phyloP scores from a whole-genome alignment of 371 early-diverging fungal species.

The Lichtheimia hyalospora region DNA sequence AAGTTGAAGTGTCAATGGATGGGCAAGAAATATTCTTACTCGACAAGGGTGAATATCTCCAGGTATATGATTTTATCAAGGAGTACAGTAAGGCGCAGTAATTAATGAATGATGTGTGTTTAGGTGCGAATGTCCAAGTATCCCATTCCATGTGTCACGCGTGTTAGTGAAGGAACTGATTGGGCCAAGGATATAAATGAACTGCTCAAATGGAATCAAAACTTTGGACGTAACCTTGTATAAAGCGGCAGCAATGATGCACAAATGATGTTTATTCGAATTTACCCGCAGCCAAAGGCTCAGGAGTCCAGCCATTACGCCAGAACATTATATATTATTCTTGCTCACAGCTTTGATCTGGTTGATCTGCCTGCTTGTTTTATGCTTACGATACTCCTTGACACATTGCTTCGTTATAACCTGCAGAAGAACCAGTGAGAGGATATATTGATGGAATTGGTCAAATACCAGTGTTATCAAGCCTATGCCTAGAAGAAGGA shows the following conservation, averaged over 20 bases:
- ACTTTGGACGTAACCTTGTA: slow-evolving; percentile 51
- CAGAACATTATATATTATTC: no score
- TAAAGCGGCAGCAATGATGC: neutral
- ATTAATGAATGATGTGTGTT: neutral
- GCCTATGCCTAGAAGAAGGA: no score
- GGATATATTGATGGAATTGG: no score
- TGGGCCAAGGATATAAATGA: slow-evolving; percentile 84
- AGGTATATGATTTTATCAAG: slow-evolving; percentile 33
- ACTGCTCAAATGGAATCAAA: slow-evolving; percentile 81
- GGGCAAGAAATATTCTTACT: slow-evolving; percentile 72
- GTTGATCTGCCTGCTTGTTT: no score
- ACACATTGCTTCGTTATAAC: no score
- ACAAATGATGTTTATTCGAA: no score
- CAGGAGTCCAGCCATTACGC: no score
- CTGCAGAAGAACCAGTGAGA: no score
- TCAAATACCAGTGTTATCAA: no score
- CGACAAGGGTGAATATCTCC: slow-evolving; percentile 66
- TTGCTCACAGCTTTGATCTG: no score
- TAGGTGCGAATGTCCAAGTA: slow-evolving; percentile 73
- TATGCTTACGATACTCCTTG: no score
- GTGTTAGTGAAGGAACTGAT: slow-evolving; percentile 62
- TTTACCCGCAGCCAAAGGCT: no score
- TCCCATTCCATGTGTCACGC: slow-evolving; percentile 77
- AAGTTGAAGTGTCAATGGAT: slow-evolving; percentile 71
- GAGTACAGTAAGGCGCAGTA: neutral